Evolutionary conservation across 2,329 filamentous ascomycete genomes (phyloP).

Genomic region (Aureobasidium melanogenum): DNA sequence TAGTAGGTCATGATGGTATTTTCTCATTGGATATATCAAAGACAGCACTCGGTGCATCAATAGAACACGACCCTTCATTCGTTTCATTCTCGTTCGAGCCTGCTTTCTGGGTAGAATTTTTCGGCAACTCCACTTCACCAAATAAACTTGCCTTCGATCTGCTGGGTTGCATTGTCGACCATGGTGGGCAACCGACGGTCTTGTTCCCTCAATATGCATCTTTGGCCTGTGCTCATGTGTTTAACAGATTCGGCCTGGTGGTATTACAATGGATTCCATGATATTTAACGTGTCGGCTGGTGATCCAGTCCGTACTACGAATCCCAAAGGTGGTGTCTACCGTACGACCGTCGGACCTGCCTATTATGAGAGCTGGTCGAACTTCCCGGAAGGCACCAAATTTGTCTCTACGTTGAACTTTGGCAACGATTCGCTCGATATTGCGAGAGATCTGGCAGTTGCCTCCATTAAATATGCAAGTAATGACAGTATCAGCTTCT

Average conservation of each 20-base stretch:
- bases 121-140: slow-evolving; percentile 19
- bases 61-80: slow-evolving; percentile 20
- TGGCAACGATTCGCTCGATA: slow-evolving; percentile 22
- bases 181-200: slow-evolving; percentile 19
- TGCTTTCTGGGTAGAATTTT: slow-evolving; percentile 25
- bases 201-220: not conserved
- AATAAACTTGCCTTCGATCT: slow-evolving; percentile 22
- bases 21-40: not conserved
- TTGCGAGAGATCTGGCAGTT: slow-evolving; percentile 22
- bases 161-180: slow-evolving; percentile 19
- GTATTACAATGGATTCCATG: slow-evolving; percentile 25
- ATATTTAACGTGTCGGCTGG: slow-evolving; percentile 20
- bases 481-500: slow-evolving; percentile 18
- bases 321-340: slow-evolving; percentile 21
- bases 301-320: slow-evolving; percentile 20
- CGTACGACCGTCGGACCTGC: slow-evolving; percentile 22
- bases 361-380: slow-evolving; percentile 24
- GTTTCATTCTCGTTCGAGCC: slow-evolving; percentile 24
- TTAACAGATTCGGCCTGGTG: slow-evolving; percentile 20
- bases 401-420: slow-evolving; percentile 25
- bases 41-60: slow-evolving; percentile 18
- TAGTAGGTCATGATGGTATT: not conserved
- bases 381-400: slow-evolving; percentile 22
- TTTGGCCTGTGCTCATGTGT: not conserved
- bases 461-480: slow-evolving; percentile 22